Conservation (phyloP, 2,329 filamentous ascomycete genomes). For the Byssothecium circinans region DNA sequence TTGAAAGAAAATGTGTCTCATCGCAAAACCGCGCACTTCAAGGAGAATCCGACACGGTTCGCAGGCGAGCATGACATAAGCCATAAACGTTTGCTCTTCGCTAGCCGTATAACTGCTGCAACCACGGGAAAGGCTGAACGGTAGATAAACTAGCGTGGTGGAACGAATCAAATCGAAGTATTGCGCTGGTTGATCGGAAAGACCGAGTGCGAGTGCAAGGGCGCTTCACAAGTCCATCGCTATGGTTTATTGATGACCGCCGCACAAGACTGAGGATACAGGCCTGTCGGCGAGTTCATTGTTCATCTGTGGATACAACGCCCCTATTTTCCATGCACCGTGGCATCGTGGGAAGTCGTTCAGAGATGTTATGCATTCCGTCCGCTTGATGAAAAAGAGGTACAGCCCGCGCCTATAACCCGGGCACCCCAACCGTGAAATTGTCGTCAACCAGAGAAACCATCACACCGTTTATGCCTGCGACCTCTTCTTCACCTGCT, state of each 20-base stretch:
- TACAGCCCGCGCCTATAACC: slow-evolving; percentile 37
- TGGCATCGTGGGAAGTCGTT: slow-evolving; percentile 38
- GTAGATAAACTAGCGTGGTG: slow-evolving; percentile 81
- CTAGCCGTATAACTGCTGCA: slow-evolving; percentile 90
- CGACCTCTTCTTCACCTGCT: slow-evolving; percentile 71
- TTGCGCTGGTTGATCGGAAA: no score
- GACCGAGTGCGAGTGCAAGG: slow-evolving; percentile 24
- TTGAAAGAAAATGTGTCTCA: no score
- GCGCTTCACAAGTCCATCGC: slow-evolving; percentile 22
- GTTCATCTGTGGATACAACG: slow-evolving; percentile 42
- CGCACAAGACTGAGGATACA: slow-evolving; percentile 31
- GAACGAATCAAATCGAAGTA: slow-evolving; percentile 4
- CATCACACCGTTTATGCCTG: slow-evolving; percentile 50
- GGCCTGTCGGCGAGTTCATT: slow-evolving; percentile 41
- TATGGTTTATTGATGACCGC: not conserved
- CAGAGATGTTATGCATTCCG: slow-evolving; percentile 45
- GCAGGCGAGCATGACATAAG: slow-evolving; percentile 69
- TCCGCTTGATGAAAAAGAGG: slow-evolving; percentile 39
- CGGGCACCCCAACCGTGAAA: slow-evolving; percentile 41
- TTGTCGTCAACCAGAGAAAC: slow-evolving; percentile 41
- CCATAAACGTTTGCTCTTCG: slow-evolving; percentile 71
- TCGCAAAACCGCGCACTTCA: slow-evolving; percentile 83
- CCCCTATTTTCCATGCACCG: slow-evolving; percentile 41
- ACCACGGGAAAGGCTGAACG: slow-evolving; percentile 73
- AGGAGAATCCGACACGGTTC: slow-evolving; percentile 70